These are phyloP conservation scores for Raffaelea albimanens DNA, from an alignment of 2,329 filamentous ascomycete species.

Conservation along the genomic window DNA sequence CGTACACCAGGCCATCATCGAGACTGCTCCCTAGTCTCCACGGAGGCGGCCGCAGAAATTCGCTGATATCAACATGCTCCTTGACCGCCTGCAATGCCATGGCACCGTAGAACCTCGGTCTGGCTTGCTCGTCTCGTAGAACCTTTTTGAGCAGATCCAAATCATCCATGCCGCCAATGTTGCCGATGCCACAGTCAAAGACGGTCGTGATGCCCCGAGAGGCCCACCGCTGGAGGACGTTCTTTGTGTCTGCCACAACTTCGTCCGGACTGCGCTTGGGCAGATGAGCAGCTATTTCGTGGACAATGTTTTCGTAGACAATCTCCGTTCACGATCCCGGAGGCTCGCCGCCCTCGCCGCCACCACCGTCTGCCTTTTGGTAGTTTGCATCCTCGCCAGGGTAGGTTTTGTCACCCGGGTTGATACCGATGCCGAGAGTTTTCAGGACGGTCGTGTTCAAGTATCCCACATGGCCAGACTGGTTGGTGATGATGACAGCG, in stretches of 20 bases:
- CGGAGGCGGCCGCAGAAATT: slow-evolving; percentile 6
- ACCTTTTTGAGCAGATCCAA: slow-evolving; percentile 3
- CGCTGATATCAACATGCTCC: slow-evolving; percentile 1
- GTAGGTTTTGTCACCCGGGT: slow-evolving; percentile 4
- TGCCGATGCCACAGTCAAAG: slow-evolving; percentile 10
- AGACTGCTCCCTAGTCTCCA: slow-evolving; percentile 1
- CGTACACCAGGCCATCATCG: slow-evolving; percentile 4
- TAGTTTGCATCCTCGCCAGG: too few relatives aligned
- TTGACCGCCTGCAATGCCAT: slow-evolving; percentile 3
- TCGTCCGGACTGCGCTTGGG: slow-evolving; percentile 1
- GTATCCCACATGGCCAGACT: slow-evolving; percentile 9
- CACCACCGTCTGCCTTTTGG: too few relatives aligned
- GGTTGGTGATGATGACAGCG: slow-evolving; percentile 7
- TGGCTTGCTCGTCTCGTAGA: not conserved
- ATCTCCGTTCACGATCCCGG: slow-evolving; percentile 4
- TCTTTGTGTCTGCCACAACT: not conserved
- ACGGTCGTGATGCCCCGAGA: slow-evolving; percentile 9
- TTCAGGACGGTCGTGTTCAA: slow-evolving; percentile 5
- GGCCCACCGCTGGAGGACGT: slow-evolving; percentile 6
- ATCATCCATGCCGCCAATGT: slow-evolving; percentile 4
- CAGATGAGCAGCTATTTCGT: not conserved
- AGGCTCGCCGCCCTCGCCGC: slow-evolving; percentile 1
- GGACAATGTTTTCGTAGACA: slow-evolving; percentile 6
- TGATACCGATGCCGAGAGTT: slow-evolving; percentile 1
- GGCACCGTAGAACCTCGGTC: slow-evolving; percentile 7